A percentile compares a stretch with the other conserved stretches of the same genome.
Evolutionary conservation across 495 filamentous ascomycete genomes (phyloP).

Genomic region (Aspergillus coremiiformis): DNA sequence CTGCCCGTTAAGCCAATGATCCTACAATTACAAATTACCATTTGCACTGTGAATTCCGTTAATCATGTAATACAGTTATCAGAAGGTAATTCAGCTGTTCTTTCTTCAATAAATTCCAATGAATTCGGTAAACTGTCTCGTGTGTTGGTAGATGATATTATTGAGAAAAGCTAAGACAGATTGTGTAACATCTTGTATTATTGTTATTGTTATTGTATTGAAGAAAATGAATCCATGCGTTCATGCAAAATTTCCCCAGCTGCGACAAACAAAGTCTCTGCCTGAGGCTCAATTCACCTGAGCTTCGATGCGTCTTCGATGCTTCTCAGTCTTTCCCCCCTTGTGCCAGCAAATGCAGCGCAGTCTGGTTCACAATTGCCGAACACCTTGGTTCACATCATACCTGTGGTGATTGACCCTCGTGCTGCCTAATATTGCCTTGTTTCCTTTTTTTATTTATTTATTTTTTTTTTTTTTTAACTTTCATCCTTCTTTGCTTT

Average conservation of each 20-base stretch:
- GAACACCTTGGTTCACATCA: conserved; percentile 1
- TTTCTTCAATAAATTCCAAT: neutral
- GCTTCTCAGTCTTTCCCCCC: conserved; percentile 21
- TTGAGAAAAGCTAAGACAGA: neutral
- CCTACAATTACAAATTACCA: neutral
- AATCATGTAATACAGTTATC: neutral
- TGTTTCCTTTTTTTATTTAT: neutral
- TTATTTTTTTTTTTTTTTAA: no score
- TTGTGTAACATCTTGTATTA: neutral
- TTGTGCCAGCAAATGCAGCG: neutral
- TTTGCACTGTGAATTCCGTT: neutral
- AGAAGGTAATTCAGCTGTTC: neutral
- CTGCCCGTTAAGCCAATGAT: neutral
- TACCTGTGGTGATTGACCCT: conserved; percentile 9
- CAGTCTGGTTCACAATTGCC: conserved; percentile 4
- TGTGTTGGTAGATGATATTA: neutral
- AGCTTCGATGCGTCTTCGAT: conserved; percentile 37
- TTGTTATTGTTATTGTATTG: neutral
- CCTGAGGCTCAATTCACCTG: conserved; percentile 17
- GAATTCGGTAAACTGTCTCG: neutral
- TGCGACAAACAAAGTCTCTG: neutral
- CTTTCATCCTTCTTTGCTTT: neutral
- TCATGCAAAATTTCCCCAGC: neutral
- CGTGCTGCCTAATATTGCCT: neutral
- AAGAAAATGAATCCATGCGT: neutral